phyloP scores from a whole-genome alignment of 2,329 filamentous ascomycete genomes.

The Aspergillus hortae region DNA sequence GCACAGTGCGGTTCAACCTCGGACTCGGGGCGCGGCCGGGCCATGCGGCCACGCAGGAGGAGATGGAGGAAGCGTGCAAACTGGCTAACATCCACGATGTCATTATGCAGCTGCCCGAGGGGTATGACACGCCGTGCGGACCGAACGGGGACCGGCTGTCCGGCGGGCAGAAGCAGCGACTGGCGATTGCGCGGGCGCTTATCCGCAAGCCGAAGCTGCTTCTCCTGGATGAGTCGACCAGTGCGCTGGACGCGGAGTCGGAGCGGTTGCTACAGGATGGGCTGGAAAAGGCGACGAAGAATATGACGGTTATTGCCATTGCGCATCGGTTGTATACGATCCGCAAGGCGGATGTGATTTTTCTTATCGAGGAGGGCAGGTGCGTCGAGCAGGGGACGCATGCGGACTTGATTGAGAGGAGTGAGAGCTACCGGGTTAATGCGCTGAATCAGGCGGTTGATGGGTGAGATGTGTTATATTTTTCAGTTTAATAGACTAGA shows the following conservation, averaged over 20 bases:
- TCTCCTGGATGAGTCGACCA: constrained; percentile 59
- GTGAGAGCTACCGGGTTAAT: constrained; percentile 35
- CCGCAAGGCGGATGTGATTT: constrained; percentile 73
- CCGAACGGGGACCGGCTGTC: constrained; percentile 53
- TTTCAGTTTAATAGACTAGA: neutral
- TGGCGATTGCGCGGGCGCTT: constrained; percentile 56
- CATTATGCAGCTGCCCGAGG: constrained; percentile 59
- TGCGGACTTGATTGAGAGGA: constrained; percentile 51
- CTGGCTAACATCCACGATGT: constrained; percentile 68
- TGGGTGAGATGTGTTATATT: neutral
- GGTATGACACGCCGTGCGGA: constrained; percentile 59
- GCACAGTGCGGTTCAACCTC: constrained; percentile 45
- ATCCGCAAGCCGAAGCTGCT: constrained; percentile 52
- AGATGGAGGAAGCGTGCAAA: constrained; percentile 63
- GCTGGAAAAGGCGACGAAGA: constrained; percentile 26
- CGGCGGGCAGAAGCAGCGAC: constrained; percentile 55
- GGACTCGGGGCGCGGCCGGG: constrained; percentile 47
- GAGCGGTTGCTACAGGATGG: constrained; percentile 45
- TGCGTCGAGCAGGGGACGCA: constrained; percentile 61
- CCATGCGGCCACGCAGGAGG: constrained; percentile 53
- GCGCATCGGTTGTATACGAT: constrained; percentile 40
- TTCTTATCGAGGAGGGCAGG: constrained; percentile 66
- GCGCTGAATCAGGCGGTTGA: constrained; percentile 30
- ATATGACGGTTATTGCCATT: constrained; percentile 38
- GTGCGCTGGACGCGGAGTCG: constrained; percentile 53